Evolutionary conservation across 441 rosid genomes (phyloP), one percentile per base, ranked within the genome.

Genomic region (Adansonia madagascariensis): DNA sequence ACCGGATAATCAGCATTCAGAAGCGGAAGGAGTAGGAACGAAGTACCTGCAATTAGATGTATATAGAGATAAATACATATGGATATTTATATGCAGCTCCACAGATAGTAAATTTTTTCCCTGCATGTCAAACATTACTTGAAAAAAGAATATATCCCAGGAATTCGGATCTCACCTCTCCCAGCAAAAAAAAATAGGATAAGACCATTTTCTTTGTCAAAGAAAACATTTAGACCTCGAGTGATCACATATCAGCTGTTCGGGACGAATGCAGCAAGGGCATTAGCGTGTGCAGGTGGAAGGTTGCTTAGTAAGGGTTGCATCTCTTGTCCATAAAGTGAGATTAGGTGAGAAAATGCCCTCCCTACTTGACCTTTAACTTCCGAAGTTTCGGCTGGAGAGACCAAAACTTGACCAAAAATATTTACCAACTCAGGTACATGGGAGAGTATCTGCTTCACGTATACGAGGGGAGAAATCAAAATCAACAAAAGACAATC

Each of bases 261-360:
- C 3, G 95, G 85, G 77, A 93, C 91, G 84, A 89, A 91, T 43
- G 91, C 84, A 80, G 98, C 93, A 22, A 97, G 83, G 65, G 89
- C 97, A 80, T 88, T 92, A 31, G 99, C 98, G 78, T 91, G 97
- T 68, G 90, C 83, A 5, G 97, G 94, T 0, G 99, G 85, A 61
- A 97, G 84, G 84, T 62, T 85, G 83, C 92, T 89, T 71, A 97
- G 71, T 47, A 94, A 67, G 10, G 95, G 98, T 71, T 94, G 95
- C 91, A 97, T 90, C 91, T 94, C 97, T 75, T 91, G 86, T 22
- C 98, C 97, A 50, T 89, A 93, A 39, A 93, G 89, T 1, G 97
- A 87, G 60, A 94, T 75, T 47, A 97, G 86, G 85, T 97, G 98
- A 46, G 95, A 84, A 79, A 94, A 97, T 43, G 97, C 89, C 84